Evolutionary conservation across 2,329 filamentous ascomycete species (phyloP), one percentile per base, ranked within the genome.

Genomic region (Fusarium musae): DNA sequence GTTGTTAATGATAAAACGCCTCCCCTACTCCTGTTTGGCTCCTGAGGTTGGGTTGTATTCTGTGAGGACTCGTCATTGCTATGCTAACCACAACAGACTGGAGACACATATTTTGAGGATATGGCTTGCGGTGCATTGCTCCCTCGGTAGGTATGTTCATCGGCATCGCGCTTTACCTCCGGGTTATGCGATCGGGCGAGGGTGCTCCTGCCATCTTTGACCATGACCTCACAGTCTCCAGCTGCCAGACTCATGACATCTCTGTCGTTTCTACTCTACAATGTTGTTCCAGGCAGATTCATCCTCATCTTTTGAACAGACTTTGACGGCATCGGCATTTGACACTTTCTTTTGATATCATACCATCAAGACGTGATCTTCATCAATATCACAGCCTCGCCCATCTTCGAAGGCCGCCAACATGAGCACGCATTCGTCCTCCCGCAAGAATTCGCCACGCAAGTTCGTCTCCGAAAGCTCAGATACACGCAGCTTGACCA

Each of bases 261-360:
- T 40, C 6, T 43, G 23, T 37, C 37, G 17, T 30, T 60, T 53
- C n/a, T 59, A 32, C 53, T 53, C n/a, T 59, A 32, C 53, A 67
- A 43, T 46, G 30, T 57, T 34, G 21, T 23, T 16, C 19, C 30
- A 52, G 50, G 53, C 64, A 60, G 15, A 63, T 23, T 23, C 59
- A 71, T 46, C 58, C 23, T 46, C 68, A 74, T 72, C 57, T 21
- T 63, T 69, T 62, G 10, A 68, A 69, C 59, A 74, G 72, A 74
- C 21, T 69, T 75, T 58, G 72, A 59, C 53, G 60, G 26, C 65
- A 73, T 72, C 44, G 28, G 28, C 66, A 68, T 59, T 65, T 8
- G 46, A 42, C 40, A 59, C 54, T 64, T 71, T 50, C 70, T 67
- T 43, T 37, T 56, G 34, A 47, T 43, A 42, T 64, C 11, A 21